Evolutionary conservation across 2,329 filamentous ascomycete species (phyloP).

Genomic region (Microascus cirrosus): DNA sequence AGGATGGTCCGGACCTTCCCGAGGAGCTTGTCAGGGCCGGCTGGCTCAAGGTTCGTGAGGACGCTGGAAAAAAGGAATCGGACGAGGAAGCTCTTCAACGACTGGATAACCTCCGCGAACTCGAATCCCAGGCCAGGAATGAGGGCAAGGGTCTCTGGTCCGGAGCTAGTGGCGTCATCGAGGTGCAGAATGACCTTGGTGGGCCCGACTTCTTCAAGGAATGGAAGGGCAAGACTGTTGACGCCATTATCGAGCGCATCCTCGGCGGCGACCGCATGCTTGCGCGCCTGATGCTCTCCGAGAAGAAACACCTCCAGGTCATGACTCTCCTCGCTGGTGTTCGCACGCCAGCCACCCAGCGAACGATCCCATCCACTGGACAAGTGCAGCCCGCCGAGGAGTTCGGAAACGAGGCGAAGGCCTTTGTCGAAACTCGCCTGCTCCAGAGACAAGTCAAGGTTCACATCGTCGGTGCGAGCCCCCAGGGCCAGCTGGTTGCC

Average conservation of each 20-base stretch:
- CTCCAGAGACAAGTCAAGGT: constrained; percentile 79
- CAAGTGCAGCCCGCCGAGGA: constrained; percentile 79
- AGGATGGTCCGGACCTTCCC: constrained; percentile 66
- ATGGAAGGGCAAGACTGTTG: constrained; percentile 76
- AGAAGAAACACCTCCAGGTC: constrained; percentile 78
- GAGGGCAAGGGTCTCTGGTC: constrained; percentile 77
- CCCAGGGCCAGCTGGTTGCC: constrained; percentile 85
- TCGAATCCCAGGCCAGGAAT: constrained; percentile 68
- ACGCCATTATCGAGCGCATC: constrained; percentile 82
- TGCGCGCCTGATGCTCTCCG: constrained; percentile 66
- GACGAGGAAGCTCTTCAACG: constrained; percentile 60
- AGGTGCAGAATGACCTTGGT: constrained; percentile 71
- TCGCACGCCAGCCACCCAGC: constrained; percentile 79
- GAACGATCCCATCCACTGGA: constrained; percentile 66
- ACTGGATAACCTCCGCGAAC: constrained; percentile 64
- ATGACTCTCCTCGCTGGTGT: constrained; percentile 85
- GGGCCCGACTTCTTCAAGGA: constrained; percentile 70
- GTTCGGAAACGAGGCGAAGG: constrained; percentile 76
- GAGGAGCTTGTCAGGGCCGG: constrained; percentile 79
- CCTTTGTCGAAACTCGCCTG: constrained; percentile 76
- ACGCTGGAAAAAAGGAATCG: constrained; percentile 86
- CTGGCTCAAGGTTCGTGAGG: constrained; percentile 88
- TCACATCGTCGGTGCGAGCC: constrained; percentile 74
- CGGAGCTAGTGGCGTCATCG: constrained; percentile 52
- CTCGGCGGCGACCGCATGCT: constrained; percentile 85